Evolutionary conservation across 78 protist species (phyloP).

Genomic region (Dictyostelium citrinum): DNA sequence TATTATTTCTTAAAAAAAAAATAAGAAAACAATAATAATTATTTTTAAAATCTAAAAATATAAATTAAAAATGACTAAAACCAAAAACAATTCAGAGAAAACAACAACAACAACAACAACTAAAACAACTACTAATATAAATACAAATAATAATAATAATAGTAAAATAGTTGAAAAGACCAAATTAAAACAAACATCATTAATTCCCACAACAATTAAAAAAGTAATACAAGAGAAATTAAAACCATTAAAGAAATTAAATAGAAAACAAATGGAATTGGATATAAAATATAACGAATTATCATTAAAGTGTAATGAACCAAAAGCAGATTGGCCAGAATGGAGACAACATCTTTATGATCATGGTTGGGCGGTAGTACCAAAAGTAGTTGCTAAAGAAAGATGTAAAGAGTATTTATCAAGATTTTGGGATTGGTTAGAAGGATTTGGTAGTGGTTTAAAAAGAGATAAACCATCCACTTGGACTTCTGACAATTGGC

Average conservation of each 20-base stretch:
- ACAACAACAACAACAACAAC: background rate
- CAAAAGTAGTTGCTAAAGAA: background rate
- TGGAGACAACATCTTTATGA: slow-evolving; percentile 52
- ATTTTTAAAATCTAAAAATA: background rate
- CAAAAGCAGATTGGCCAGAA: slow-evolving; percentile 37
- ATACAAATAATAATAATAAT: background rate
- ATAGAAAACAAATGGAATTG: background rate
- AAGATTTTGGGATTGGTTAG: slow-evolving; percentile 53
- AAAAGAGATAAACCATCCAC: background rate
- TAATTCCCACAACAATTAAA: background rate
- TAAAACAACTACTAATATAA: background rate
- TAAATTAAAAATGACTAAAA: background rate
- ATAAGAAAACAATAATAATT: background rate
- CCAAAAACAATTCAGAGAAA: background rate
- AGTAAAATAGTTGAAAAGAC: background rate
- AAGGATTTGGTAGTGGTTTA: background rate
- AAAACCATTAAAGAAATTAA: background rate
- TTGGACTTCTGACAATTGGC: slow-evolving; percentile 28
- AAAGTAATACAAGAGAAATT: background rate
- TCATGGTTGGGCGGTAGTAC: slow-evolving; percentile 64
- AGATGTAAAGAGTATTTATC: background rate
- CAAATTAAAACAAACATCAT: background rate
- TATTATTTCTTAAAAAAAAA: background rate
- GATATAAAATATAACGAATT: background rate
- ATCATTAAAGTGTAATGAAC: slow-evolving; percentile 24